Base-by-base conservation (phyloP, 2,329 filamentous ascomycete genomes). In the Rachicladosporium sp. region DNA sequence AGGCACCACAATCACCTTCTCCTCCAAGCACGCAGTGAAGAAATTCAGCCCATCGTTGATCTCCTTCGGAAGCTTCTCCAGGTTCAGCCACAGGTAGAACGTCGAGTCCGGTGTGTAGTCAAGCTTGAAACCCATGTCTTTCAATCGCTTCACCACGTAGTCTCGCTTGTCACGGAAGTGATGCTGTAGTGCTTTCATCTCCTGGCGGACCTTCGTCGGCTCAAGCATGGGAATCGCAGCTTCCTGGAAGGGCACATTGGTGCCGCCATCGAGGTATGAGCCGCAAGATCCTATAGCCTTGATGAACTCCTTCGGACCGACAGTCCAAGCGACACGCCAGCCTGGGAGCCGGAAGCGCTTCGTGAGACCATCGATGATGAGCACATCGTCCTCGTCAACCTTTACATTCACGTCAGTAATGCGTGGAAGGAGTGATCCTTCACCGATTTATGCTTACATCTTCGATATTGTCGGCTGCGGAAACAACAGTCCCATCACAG, bases 331-430 rank as follows among this genome's bases (percentile, higher is more conserved):
- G 33, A 96, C 88, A 59, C 89, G 82, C 87, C 89, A 96, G 45
- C 89, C 89, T 1, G 89, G 89, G 27, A 96, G 78, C 50, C 89
- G 80, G 74, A 96, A 96, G 46, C 89, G 82, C 74, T 96, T 96
- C 52, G 89, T 96, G 19, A 96, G 73, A 36, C 89, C 89, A 58
- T 96, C 89, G 49, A 96, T 89, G 61, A 96, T 84, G 48, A 96
- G 74, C 2, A 96, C 88, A 41, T 61, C 59, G 55, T 93, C 85
- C 55, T 84, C 74, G 57, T 95, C 77, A 9, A 44, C 87, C 15
- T 19, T 19, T 19, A 19, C 15, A 19, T 19, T 19, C 15, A 19
- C 15, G 15, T 19, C 15, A 19, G 15, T 19, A 19, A 19, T 19
- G 15, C 15, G 15, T 19, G 15, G 15, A 19, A 19, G 15, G 15